A percentile compares a stretch with the other conserved stretches of the same genome.
Conservation (phyloP, 139 green algal genomes). For the Closterium sp. region DNA sequence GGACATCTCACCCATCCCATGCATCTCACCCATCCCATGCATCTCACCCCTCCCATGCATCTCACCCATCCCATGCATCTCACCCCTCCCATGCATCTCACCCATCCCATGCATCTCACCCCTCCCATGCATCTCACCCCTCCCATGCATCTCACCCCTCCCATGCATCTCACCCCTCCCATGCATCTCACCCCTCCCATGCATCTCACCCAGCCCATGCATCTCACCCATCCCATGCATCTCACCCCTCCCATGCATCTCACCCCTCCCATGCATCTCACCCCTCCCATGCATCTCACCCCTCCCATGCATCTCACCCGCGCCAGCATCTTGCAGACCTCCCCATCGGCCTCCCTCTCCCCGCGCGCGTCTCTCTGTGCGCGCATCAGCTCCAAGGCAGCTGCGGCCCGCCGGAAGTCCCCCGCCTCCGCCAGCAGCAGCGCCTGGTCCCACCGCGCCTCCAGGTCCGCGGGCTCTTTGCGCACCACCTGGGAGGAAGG, state of each 20-base stretch:
- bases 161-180: conserved; percentile 60
- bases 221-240: no score
- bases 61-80: conserved; percentile 44
- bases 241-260: no score
- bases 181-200: no score
- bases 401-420: neutral
- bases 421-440: conserved; percentile 10
- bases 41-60: conserved; percentile 60
- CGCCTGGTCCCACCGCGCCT: conserved; percentile 1
- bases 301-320: conserved; percentile 37
- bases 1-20: no score
- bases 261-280: no score
- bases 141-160: conserved; percentile 47
- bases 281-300: no score
- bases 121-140: conserved; percentile 71
- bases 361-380: neutral
- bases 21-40: no score
- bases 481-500: neutral
- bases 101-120: conserved; percentile 7
- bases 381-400: neutral
- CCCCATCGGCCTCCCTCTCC: neutral
- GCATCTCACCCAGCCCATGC: no score
- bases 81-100: conserved; percentile 66
- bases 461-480: neutral
- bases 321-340: conserved; percentile 67